These are phyloP conservation scores for Echinochloa phyllopogon DNA, from an alignment of 176 grass and related monocot species.

Conservation along the genomic window DNA sequence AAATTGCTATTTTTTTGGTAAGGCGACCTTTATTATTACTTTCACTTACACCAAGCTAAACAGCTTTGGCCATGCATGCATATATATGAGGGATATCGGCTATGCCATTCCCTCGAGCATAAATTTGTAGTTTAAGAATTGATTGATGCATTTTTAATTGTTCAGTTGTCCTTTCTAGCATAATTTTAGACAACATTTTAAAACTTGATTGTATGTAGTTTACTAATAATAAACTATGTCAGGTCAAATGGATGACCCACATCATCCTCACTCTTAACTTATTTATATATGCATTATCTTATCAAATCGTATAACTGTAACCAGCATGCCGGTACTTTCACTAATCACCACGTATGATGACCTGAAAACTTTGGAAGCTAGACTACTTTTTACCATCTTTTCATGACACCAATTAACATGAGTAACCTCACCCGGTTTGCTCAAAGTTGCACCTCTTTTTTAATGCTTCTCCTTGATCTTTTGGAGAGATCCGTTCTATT, in stretches of 20 bases:
- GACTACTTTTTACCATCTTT: conserved; percentile 64
- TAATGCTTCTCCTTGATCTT: conserved; percentile 44
- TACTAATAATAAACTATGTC: conserved; percentile 48
- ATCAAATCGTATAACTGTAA: conserved; percentile 46
- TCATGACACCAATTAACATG: conserved; percentile 49
- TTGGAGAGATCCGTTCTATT: conserved; percentile 38
- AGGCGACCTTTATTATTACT: neutral
- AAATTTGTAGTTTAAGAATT: conserved; percentile 31
- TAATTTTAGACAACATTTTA: conserved; percentile 49
- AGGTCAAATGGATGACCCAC: conserved; percentile 62
- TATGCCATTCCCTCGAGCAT: neutral
- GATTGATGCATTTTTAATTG: conserved; percentile 49
- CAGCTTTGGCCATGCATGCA: too few relatives aligned
- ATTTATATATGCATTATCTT: conserved; percentile 52
- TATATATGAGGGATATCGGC: conserved; percentile 1
- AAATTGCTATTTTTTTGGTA: neutral
- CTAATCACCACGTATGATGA: conserved; percentile 50
- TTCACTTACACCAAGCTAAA: too few relatives aligned
- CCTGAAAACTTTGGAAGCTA: conserved; percentile 55
- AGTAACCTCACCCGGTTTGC: conserved; percentile 44
- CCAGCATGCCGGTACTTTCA: conserved; percentile 53
- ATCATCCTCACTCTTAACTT: conserved; percentile 33
- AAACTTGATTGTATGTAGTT: conserved; percentile 49
- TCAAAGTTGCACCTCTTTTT: conserved; percentile 37
- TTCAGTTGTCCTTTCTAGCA: conserved; percentile 36